A percentile compares a stretch with the other conserved stretches of the same genome.
Evolutionary conservation across 805 yeast species (phyloP).

Genomic region (Blastobotrys attinorum): DNA sequence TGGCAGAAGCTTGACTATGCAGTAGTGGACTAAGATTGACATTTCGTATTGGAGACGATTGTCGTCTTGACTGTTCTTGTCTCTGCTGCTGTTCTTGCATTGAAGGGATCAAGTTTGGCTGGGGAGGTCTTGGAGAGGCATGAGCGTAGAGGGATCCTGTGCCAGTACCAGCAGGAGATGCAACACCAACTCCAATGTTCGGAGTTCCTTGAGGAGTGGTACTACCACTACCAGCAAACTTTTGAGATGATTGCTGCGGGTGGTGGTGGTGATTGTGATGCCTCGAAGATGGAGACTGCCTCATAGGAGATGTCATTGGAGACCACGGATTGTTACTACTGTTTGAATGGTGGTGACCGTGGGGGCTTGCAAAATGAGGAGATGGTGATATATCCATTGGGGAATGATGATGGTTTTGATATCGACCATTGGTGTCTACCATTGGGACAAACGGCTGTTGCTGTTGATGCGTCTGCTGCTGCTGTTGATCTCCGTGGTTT

Average conservation of each 20-base stretch:
- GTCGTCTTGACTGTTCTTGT: conserved; percentile 4
- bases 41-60: conserved; percentile 3
- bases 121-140: conserved; percentile 3
- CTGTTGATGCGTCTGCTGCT: too few species aligned
- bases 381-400: not conserved
- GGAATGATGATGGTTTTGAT: not conserved
- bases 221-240: too few species aligned
- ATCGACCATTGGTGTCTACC: not conserved
- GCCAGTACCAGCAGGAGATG: too few species aligned
- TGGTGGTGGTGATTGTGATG: too few species aligned
- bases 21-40: not conserved
- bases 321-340: not conserved
- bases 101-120: conserved; percentile 15
- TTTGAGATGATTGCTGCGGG: too few species aligned
- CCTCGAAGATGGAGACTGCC: not conserved
- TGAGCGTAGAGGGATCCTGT: not conserved
- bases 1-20: not conserved
- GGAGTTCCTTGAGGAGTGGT: too few species aligned
- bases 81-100: conserved; percentile 17
- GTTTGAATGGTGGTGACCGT: too few species aligned
- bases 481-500: too few species aligned
- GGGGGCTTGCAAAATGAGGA: not conserved
- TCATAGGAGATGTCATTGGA: not conserved
- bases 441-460: too few species aligned
- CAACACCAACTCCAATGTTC: too few species aligned